Evolutionary conservation across 2,329 filamentous ascomycete genomes (phyloP), one percentile per base, ranked within the genome.

Genomic region (Fusarium transvaalense): DNA sequence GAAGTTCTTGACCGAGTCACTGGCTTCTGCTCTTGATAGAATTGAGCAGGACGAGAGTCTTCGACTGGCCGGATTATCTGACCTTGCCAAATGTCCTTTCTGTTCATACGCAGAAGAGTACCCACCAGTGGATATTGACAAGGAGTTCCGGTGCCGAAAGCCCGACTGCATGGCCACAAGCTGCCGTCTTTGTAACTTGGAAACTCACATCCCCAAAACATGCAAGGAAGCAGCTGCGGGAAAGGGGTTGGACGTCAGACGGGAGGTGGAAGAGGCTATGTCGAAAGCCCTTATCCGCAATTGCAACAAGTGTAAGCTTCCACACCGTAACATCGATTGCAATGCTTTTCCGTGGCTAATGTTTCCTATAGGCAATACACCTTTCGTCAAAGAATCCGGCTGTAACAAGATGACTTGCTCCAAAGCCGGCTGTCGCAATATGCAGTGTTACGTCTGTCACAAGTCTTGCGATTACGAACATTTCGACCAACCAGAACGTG

Each of bases 341-440:
- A 51, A 39, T 17, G 17, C 10, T 15, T 15, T 12, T 21, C 7
- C 10, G 63, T 74, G 38, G 75, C 69, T 68, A 45, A 69, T 34
- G 14, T 8, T n/a, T 35, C 25, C 10, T 23, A 4, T 48, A 85
- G 84, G 91, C 78, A 82, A 84, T n/a, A 86, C 88, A n/a, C 88
- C 89, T 0, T 96, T 95, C 72, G 86, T 97, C 76, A 97, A 97
- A 75, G 86, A 90, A 35, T 77, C 82, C 32, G 93, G 93, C 4
- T 97, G 93, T 81, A 97, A 97, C 80, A 94, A 94, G 79, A 92
- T 97, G 86, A 84, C 78, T 0, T 97, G 93, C 76, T 82, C 86
- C 0, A 84, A 85, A n/a, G 51, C 74, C 39, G 79, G 79, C 2
- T 89, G 87, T 61, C 7, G 56, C 4, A 85, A 87, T 43, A 73